phyloP scores from a whole-genome alignment of 2,329 filamentous ascomycete species.

The Diaporthe ilicicola region DNA sequence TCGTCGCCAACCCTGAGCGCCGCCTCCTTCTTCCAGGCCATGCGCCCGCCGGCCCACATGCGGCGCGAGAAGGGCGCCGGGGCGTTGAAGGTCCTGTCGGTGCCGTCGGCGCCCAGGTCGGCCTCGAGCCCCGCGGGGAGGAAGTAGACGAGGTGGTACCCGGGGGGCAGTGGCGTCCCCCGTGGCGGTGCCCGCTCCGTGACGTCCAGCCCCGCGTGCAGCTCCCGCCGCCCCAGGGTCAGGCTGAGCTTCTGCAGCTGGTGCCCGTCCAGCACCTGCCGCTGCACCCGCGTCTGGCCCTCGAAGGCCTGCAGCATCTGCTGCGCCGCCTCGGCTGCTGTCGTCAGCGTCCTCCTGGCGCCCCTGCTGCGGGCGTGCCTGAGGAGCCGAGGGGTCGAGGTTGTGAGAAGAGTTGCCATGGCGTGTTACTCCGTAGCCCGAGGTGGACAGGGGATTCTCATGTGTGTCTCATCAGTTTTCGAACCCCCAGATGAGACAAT shows the following conservation, averaged over 20 bases:
- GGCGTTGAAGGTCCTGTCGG: conserved; percentile 67
- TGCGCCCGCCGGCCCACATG: conserved; percentile 74
- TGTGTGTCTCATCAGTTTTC: neutral
- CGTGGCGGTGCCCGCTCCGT: conserved; percentile 48
- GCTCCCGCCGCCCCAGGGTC: conserved; percentile 59
- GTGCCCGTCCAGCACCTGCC: conserved; percentile 67
- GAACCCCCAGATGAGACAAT: neutral
- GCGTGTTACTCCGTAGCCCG: neutral
- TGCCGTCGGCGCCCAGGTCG: conserved; percentile 67
- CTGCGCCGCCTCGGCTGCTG: conserved; percentile 35
- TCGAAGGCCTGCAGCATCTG: conserved; percentile 44
- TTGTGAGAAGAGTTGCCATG: conserved; percentile 8
- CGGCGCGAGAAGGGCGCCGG: conserved; percentile 66
- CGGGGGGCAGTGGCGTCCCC: conserved; percentile 61
- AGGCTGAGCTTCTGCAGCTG: conserved; percentile 69
- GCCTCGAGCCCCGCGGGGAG: conserved; percentile 63
- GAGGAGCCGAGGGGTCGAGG: neutral
- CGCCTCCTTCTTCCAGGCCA: conserved; percentile 54
- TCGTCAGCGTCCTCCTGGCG: conserved; percentile 22
- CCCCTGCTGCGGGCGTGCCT: neutral
- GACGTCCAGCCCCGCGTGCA: conserved; percentile 52
- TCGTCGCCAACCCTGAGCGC: conserved; percentile 59
- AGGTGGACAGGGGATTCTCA: neutral
- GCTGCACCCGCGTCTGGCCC: conserved; percentile 39
- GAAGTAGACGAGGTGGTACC: conserved; percentile 72